These are phyloP conservation scores for Actinidia polygama DNA, from an alignment of 179 eudicot genomes.

Conservation along the genomic window DNA sequence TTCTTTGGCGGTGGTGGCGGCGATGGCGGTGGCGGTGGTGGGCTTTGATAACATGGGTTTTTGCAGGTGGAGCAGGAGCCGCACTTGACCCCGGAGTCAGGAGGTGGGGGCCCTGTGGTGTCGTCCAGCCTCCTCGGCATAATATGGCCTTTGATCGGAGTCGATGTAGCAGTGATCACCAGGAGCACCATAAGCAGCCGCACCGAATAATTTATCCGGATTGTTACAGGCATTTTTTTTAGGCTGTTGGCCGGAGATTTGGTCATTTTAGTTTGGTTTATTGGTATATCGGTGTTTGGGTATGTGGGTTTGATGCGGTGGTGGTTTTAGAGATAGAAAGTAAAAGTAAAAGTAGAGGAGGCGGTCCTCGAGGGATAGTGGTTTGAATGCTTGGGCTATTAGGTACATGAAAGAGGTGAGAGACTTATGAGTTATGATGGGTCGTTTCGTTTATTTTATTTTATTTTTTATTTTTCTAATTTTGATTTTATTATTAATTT, in stretches of 20 bases:
- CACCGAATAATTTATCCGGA: not conserved
- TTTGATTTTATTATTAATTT: no score
- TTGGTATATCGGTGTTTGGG: not conserved
- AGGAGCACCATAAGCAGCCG: slow-evolving; percentile 14
- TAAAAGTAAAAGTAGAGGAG: not conserved
- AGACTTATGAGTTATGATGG: no score
- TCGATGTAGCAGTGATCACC: slow-evolving; percentile 14
- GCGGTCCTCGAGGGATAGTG: not conserved
- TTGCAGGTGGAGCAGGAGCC: slow-evolving; percentile 49
- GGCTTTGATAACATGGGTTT: slow-evolving; percentile 39
- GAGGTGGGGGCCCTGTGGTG: slow-evolving; percentile 22
- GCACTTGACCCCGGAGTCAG: slow-evolving; percentile 56
- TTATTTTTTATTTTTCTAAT: no score
- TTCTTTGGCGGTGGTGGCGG: no score
- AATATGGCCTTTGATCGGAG: slow-evolving; percentile 14
- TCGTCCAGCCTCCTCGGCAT: slow-evolving; percentile 54
- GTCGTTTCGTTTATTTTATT: no score
- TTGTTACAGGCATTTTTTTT: not conserved
- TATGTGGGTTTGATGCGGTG: not conserved
- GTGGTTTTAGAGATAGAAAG: not conserved
- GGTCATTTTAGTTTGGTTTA: not conserved
- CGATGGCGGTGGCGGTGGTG: slow-evolving; percentile 61
- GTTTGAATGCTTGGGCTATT: not conserved
- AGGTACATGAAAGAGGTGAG: not conserved
- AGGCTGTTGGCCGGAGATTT: not conserved